Evolutionary conservation across 2,329 filamentous ascomycete species (phyloP).

Genomic region (Blastomyces gilchristii): DNA sequence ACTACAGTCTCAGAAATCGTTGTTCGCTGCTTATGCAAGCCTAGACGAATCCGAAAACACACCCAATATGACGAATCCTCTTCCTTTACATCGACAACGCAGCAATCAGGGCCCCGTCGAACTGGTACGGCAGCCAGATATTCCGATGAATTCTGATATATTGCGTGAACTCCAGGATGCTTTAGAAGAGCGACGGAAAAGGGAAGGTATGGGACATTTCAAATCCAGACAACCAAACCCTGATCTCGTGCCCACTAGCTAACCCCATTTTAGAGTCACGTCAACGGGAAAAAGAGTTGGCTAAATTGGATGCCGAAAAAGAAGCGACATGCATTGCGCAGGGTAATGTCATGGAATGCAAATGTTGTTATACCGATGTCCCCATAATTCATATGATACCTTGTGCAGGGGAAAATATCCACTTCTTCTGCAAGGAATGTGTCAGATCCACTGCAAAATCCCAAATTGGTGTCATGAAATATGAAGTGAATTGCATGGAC

Average conservation of each 20-base stretch:
- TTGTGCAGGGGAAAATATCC: conserved; percentile 50
- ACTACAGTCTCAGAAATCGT: background rate
- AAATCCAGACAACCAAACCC: background rate
- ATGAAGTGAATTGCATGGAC: conserved; percentile 61
- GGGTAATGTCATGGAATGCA: conserved; percentile 55
- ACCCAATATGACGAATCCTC: conserved; percentile 10
- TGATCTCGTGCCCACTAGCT: conserved; percentile 20
- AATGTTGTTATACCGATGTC: conserved; percentile 60
- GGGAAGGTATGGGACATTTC: background rate
- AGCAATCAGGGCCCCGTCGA: no score
- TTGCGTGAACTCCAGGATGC: background rate
- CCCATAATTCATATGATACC: conserved; percentile 57
- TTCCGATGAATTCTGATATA: background rate
- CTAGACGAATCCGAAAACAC: conserved; percentile 20
- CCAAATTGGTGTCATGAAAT: conserved; percentile 58
- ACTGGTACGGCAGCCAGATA: background rate
- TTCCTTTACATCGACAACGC: conserved; percentile 7
- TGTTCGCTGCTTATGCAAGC: conserved; percentile 23
- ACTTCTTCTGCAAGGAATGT: conserved; percentile 63
- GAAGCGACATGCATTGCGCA: conserved; percentile 31
- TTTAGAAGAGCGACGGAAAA: background rate
- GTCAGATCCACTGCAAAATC: conserved; percentile 54
- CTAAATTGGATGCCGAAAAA: conserved; percentile 26
- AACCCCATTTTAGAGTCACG: conserved; percentile 13
- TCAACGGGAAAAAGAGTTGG: conserved; percentile 18